Percentiles rank a stretch among this genome's conserved stretches.
Conservation (phyloP, 805 yeast genomes). For the Scheffersomyces coipomensis region DNA sequence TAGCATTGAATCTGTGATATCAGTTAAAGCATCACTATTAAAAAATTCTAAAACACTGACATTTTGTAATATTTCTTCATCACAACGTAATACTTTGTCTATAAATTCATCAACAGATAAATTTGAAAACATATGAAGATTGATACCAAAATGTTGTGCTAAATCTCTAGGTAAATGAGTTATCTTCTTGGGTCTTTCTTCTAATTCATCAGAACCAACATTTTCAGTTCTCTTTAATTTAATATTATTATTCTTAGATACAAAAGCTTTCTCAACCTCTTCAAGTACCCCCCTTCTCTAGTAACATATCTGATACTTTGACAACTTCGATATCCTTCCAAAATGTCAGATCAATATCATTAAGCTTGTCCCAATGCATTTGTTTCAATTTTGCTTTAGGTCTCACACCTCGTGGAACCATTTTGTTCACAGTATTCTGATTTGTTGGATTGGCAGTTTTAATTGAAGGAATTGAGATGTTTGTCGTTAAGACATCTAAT, state of each 20-base stretch:
- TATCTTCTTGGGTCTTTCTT: slow-evolving; percentile 46
- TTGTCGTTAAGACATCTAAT: too few species aligned
- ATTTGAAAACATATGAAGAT: slow-evolving; percentile 73
- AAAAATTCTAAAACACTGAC: slow-evolving; percentile 82
- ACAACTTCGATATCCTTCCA: slow-evolving; percentile 73
- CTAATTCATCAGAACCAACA: slow-evolving; percentile 22
- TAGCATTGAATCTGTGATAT: slow-evolving; percentile 68
- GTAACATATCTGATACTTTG: slow-evolving; percentile 58
- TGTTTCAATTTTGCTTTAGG: slow-evolving; percentile 84
- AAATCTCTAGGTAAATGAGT: slow-evolving; percentile 78
- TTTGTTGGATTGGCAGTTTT: too few species aligned
- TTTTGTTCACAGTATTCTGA: neutral
- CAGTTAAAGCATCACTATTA: slow-evolving; percentile 69
- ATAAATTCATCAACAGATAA: slow-evolving; percentile 66
- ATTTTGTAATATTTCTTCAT: slow-evolving; percentile 64
- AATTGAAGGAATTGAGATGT: too few species aligned
- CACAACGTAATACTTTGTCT: slow-evolving; percentile 71
- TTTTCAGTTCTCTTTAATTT: slow-evolving; percentile 31
- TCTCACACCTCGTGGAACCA: slow-evolving; percentile 20
- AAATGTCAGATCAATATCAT: slow-evolving; percentile 77
- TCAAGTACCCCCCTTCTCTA: slow-evolving; percentile 76
- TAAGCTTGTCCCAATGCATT: slow-evolving; percentile 95
- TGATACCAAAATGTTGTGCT: slow-evolving; percentile 94
- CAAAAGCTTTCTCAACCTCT: slow-evolving; percentile 84
- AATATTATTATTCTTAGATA: slow-evolving; percentile 62